Conservation (phyloP, 164 flowering plant genomes). For the Protea cynaroides region DNA sequence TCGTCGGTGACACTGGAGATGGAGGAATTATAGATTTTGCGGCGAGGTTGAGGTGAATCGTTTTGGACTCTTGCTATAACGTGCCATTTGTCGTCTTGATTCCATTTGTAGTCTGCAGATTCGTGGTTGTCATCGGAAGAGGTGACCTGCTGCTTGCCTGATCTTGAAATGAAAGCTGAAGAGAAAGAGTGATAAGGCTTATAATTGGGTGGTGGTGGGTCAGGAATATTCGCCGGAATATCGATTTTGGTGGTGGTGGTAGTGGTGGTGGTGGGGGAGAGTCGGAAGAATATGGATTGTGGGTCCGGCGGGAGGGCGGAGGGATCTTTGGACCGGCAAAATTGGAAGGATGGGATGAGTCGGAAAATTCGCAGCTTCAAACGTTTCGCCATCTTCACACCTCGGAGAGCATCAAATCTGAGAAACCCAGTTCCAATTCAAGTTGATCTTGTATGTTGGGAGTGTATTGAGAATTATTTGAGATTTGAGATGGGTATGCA, state of each 20-base stretch:
- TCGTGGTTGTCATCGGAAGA: background rate
- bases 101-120: constrained; percentile 16
- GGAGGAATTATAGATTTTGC: constrained; percentile 39
- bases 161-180: constrained; percentile 10
- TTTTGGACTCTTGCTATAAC: constrained; percentile 34
- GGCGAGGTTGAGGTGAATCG: constrained; percentile 26
- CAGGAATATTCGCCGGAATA: constrained; percentile 4
- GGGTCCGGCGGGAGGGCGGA: constrained; percentile 20
- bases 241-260: constrained; percentile 11
- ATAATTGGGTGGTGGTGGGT: constrained; percentile 14
- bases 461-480: no score
- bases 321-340: constrained; percentile 32
- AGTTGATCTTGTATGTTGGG: no score
- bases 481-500: no score
- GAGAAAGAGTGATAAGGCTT: constrained; percentile 14
- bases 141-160: background rate
- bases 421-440: no score
- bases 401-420: no score
- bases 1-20: constrained; percentile 21
- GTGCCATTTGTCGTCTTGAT: constrained; percentile 46
- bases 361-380: constrained; percentile 30
- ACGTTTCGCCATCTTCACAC: constrained; percentile 32
- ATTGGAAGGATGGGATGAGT: constrained; percentile 24
- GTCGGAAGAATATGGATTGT: constrained; percentile 3
- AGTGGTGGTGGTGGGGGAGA: constrained; percentile 23